Conservation (phyloP, 768 basidiomycete genomes). For the Leccinum variicolor region DNA sequence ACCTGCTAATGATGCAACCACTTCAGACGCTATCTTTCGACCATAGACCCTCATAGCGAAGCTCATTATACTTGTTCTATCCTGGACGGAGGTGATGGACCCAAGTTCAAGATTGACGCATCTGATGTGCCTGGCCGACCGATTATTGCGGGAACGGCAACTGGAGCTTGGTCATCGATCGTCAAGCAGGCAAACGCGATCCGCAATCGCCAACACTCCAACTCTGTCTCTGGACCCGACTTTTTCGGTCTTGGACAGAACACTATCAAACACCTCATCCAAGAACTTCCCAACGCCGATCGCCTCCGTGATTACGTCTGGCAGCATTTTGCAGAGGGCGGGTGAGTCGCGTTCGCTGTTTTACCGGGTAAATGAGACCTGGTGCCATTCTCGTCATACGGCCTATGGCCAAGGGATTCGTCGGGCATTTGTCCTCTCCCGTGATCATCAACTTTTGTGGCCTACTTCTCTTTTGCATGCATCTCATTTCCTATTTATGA, state of each 20-base stretch:
- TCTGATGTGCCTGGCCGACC: conserved; percentile 67
- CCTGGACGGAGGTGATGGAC: conserved; percentile 79
- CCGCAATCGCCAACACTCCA: conserved; percentile 78
- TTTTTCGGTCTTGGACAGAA: conserved; percentile 87
- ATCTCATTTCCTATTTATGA: conserved; percentile 31
- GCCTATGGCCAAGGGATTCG: conserved; percentile 7
- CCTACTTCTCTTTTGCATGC: conserved; percentile 17
- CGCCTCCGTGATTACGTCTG: conserved; percentile 77
- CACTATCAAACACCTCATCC: conserved; percentile 87
- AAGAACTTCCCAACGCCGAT: conserved; percentile 74
- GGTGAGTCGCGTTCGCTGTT: conserved; percentile 47
- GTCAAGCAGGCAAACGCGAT: conserved; percentile 81
- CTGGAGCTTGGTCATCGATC: conserved; percentile 82
- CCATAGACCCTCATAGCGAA: conserved; percentile 59
- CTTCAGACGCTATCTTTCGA: conserved; percentile 73
- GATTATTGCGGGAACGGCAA: conserved; percentile 82
- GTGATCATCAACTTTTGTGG: conserved; percentile 16
- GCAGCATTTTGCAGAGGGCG: conserved; percentile 84
- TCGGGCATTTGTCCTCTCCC: conserved; percentile 6
- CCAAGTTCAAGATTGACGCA: conserved; percentile 81
- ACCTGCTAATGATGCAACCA: conserved; percentile 1
- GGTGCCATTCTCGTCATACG: conserved; percentile 1
- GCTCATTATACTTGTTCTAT: conserved; percentile 83
- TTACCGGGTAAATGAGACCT: conserved; percentile 10
- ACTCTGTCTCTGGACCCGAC: conserved; percentile 85